Evolutionary conservation across 1,139 yeast species (phyloP), one percentile per base, ranked within the genome.

Genomic region (Ogataea hybrid): DNA sequence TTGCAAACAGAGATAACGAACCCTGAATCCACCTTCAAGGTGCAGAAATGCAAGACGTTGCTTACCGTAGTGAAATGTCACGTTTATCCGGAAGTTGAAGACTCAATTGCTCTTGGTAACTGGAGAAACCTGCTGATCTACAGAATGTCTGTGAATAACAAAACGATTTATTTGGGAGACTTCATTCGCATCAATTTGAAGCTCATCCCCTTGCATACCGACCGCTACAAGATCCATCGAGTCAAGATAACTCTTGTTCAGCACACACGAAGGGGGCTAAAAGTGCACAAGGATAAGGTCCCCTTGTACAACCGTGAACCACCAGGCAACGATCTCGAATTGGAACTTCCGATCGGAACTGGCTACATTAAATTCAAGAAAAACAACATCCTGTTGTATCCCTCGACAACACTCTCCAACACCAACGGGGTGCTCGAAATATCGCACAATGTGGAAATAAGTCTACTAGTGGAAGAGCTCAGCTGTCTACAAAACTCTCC

Each of bases 71-170:
- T 47, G 22, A 31, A 45, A 17, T 47, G 48, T 18, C 22, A 27
- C 6, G 37, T 43, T 9, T 25, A 20, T 7, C 28, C 12, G 11
- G 34, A 39, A 7, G 12, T 28, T 6, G 47, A 43, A 18, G 50
- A 51, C 29, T 53, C 57, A 3, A 18, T 53, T 4, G 54, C 60
- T 1, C 23, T 54, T 18, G 64, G 64, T 7, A 56, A 49, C 31
- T 61, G 64, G 64, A 50, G 64, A 47, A 42, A 58, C 27, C 35
- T 61, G 30, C 37, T 54, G 10, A 47, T 44, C n/a, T 61, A 59
- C 43, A 48, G 53, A 36, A 37, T 59, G 23, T 9, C 42, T 1
- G 33, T 58, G 7, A 42, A 47, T 11, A 47, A 46, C 35, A 51
- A 52, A 35, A 37, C 43, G 5, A 21, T 55, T 7, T 40, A 44